Percentiles rank a stretch among this genome's conserved stretches.
phyloP scores from a whole-genome alignment of 192 early-diverging fungal genomes.

The Funneliformis geosporum region DNA sequence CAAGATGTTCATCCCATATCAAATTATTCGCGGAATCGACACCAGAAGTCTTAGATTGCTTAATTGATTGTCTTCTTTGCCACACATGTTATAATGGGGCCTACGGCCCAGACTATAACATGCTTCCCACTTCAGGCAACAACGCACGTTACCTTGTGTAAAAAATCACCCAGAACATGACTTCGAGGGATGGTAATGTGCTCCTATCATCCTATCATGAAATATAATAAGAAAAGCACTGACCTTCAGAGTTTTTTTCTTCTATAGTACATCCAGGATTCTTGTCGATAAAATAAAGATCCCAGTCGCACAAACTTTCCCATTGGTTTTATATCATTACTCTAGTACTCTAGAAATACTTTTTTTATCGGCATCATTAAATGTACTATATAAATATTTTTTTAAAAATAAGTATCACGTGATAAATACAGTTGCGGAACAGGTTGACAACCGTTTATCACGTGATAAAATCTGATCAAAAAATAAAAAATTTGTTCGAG shows the following conservation, averaged over 20 bases:
- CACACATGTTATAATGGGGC: not conserved
- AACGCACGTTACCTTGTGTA: not conserved
- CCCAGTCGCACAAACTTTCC: conserved; percentile 9
- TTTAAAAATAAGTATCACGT: too few species aligned
- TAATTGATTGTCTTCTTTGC: not conserved
- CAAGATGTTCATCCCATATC: not conserved
- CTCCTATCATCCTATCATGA: not conserved
- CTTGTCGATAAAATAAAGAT: not conserved
- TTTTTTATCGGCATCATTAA: too few species aligned
- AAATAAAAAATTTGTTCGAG: too few species aligned
- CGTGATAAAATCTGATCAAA: too few species aligned
- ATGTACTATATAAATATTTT: too few species aligned
- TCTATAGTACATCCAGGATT: conserved; percentile 2
- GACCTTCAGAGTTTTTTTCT: conserved; percentile 15
- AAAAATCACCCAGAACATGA: conserved; percentile 25
- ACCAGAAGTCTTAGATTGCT: not conserved
- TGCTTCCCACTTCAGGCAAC: not conserved
- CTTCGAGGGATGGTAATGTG: conserved; percentile 25
- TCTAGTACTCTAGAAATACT: conserved; percentile 21
- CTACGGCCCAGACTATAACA: conserved; percentile 13
- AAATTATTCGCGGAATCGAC: not conserved
- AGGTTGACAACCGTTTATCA: too few species aligned
- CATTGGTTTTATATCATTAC: not conserved
- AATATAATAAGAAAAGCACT: not conserved
- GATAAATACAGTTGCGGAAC: too few species aligned